Base-by-base conservation (phyloP, 2,329 filamentous ascomycete species). In the Parascedosporium putredinis region DNA sequence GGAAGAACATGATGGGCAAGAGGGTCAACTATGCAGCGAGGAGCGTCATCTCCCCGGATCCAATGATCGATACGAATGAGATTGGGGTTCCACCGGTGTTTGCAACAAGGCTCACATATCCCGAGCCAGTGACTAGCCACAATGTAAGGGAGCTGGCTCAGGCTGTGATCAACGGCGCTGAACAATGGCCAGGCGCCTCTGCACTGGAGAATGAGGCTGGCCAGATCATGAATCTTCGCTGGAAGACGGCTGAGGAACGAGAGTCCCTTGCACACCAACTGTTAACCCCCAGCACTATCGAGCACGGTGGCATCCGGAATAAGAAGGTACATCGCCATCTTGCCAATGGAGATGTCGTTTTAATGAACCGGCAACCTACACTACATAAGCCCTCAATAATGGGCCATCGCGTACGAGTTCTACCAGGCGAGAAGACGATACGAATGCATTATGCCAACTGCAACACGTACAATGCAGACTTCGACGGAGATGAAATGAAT, bases 1-100 rank as follows among this genome's bases (percentile, higher is more conserved):
- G 93, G 59, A 97, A 95, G 73, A 96, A 98, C 68, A 97, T 98
- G 93, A 98, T 98, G 93, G 93, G 93, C 53, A 98, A 98, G 74
- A 89, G 93, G 73, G 93, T 98, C 69, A 97, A 98, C 66, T 97
- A 93, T 64, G 93, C 93, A 46, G 93, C 93, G 33, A 85, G 93
- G 64, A 95, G 87, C 76, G 93, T 98, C 64, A 98, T 98, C 58
- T 97, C 91, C 8, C 93, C 93, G 0, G 93, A 98, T 62, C 93
- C 93, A 2, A 98, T 97, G 62, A 95, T 98, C 60, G 93, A 98
- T 66, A 97, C 93, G 16, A 97, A 95, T 65, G 93, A 98, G 68
- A 97, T 98, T 56, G 93, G 93, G 64, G 91, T 98, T 2, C 93
- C 93, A 16, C 88, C 91, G n/a, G 93, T 97, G 12, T 98, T 98